phyloP scores from a whole-genome alignment of 2,329 filamentous ascomycete genomes.

The Pseudogymnoascus sp. region DNA sequence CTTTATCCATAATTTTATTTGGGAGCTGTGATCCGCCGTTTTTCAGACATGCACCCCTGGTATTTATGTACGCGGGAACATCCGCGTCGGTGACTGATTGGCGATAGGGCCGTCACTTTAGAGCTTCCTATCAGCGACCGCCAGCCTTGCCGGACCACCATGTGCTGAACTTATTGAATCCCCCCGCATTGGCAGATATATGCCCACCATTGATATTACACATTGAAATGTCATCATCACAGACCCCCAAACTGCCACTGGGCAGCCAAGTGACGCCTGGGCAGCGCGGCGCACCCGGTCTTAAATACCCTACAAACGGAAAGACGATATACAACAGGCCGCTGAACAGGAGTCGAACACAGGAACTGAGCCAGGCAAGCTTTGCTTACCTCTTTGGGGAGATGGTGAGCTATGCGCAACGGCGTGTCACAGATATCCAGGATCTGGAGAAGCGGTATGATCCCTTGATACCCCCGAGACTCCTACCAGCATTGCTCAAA shows the following conservation, averaged over 20 bases:
- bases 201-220: constrained; percentile 15
- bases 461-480: background rate
- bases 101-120: constrained; percentile 8
- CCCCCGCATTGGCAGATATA: constrained; percentile 4
- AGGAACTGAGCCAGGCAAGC: constrained; percentile 83
- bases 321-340: constrained; percentile 98
- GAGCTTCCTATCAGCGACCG: constrained; percentile 9
- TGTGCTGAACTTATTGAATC: background rate
- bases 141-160: constrained; percentile 3
- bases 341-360: constrained; percentile 77
- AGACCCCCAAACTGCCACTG: constrained; percentile 23
- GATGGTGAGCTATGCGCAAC: constrained; percentile 93
- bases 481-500: background rate
- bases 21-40: background rate
- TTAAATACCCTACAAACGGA: constrained; percentile 83
- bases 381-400: constrained; percentile 95
- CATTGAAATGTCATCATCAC: constrained; percentile 27
- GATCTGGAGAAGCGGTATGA: constrained; percentile 81
- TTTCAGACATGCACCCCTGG: background rate
- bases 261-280: constrained; percentile 20
- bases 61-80: constrained; percentile 4
- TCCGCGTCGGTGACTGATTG: constrained; percentile 3
- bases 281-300: constrained; percentile 38
- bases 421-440: constrained; percentile 80
- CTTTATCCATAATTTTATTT: background rate